Evolutionary conservation across 495 filamentous ascomycete species (phyloP), one percentile per base, ranked within the genome.

Genomic region (Penicillium ochrochloron): DNA sequence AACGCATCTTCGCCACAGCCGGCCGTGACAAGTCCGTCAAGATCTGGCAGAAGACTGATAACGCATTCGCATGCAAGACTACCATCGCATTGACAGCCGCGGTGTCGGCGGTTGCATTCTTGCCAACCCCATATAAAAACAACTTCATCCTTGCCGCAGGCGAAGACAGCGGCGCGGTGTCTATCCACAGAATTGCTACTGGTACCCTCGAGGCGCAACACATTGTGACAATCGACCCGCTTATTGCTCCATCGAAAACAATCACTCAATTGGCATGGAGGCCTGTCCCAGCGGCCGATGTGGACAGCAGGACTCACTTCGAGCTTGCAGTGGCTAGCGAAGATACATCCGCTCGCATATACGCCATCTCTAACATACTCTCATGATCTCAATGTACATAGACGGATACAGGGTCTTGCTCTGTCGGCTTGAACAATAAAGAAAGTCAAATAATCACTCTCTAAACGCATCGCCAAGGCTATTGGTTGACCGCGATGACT

Each of bases 1-100:
- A 69, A 0, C 15, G 62, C 46, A 72, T 88, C 7, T 99, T 98
- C 77, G 92, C 88, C 2, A 98, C 95, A 2, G 93, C 92, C 2
- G 90, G 92, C 9, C 85, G 95, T 64, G 95, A 99, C 66, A 97
- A 94, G 76, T 79, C 77, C 9, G 87, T 96, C 46, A 95, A 92
- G 75, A 70, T 96, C 60, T 97, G 94, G 94, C 50, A 76, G 62
- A 57, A 75, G 66, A 41, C 70, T 59, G 56, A 79, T 37, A 70
- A 71, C 21, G 67, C 69, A 0, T 82, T 84, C 51, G 63, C 74
- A 17, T 88, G 85, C 70, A 79, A 78, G 51, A 67, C 80, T 2
- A 88, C 81, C 8, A 80, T 92, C 21, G 64, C 82, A 2, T 78
- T 86, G 61, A 78, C 78, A 25, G 82, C 83, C 35, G 77, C 93